Conservation (phyloP, 768 basidiomycete genomes). For the Piloderma croceum region DNA sequence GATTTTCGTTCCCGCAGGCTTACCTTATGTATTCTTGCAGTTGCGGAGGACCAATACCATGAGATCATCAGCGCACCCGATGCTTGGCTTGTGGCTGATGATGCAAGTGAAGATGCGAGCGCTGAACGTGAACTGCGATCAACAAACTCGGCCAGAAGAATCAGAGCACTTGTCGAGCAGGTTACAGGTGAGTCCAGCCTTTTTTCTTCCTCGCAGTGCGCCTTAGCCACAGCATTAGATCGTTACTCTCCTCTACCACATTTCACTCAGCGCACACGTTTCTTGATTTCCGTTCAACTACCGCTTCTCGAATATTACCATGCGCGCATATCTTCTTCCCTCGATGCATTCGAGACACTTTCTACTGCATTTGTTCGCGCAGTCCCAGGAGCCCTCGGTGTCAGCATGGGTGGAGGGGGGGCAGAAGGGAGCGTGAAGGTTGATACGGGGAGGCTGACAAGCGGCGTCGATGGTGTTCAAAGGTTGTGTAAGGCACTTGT, state of each 20-base stretch:
- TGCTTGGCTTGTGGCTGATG: constrained; percentile 81
- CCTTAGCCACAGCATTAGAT: constrained; percentile 43
- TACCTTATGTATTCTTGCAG: constrained; percentile 34
- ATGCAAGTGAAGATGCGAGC: constrained; percentile 44
- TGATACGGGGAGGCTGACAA: constrained; percentile 64
- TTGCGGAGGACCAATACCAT: constrained; percentile 82
- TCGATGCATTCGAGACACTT: constrained; percentile 92
- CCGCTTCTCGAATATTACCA: constrained; percentile 78
- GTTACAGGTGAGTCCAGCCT: constrained; percentile 61
- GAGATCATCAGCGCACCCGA: constrained; percentile 75
- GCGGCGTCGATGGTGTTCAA: constrained; percentile 78
- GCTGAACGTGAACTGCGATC: constrained; percentile 46
- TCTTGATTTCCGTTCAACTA: constrained; percentile 80
- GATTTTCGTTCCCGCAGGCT: not conserved
- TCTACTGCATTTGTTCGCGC: constrained; percentile 84
- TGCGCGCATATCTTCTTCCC: constrained; percentile 69
- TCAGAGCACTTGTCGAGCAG: constrained; percentile 85
- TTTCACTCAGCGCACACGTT: constrained; percentile 70
- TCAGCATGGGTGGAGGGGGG: constrained; percentile 37
- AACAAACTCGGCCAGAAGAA: constrained; percentile 77
- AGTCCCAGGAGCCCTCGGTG: constrained; percentile 82
- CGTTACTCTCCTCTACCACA: constrained; percentile 87
- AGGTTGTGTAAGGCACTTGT: constrained; percentile 82
- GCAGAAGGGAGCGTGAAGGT: constrained; percentile 24
- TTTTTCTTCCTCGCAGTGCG: not conserved